Evolutionary conservation across 352 stramenopile genomes (phyloP).

Genomic region (Globisporangium abappressorium): DNA sequence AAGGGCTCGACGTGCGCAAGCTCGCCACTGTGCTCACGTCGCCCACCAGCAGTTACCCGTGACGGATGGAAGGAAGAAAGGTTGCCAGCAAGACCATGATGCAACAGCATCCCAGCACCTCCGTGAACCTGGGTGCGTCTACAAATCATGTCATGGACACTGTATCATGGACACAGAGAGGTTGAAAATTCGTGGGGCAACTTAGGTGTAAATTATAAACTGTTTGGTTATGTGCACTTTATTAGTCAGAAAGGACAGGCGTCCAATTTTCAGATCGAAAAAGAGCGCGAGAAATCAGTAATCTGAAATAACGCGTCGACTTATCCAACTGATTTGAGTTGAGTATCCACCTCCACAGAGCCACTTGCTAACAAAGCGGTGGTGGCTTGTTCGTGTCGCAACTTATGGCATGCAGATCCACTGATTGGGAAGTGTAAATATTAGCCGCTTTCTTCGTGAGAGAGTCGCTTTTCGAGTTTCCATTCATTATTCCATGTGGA

Average conservation of each 20-base stretch:
- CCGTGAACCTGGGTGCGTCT: not conserved
- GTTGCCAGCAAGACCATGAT: not conserved
- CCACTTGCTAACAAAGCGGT: not conserved
- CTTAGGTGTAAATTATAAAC: not conserved
- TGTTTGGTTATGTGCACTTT: not conserved
- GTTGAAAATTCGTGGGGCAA: not conserved
- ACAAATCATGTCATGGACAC: not conserved
- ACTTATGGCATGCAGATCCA: not conserved
- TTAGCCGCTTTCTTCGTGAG: not conserved
- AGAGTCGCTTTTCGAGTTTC: not conserved
- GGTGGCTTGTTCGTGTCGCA: not conserved
- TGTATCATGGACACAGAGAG: too few relatives aligned
- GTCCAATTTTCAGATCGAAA: not conserved
- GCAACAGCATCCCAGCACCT: not conserved
- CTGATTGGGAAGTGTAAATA: not conserved
- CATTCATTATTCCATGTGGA: too few relatives aligned
- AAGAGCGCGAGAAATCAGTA: not conserved
- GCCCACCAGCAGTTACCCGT: constrained; percentile 2
- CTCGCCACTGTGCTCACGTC: constrained; percentile 32
- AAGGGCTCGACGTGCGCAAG: constrained; percentile 68
- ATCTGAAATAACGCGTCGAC: not conserved
- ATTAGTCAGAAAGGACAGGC: not conserved
- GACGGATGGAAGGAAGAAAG: not conserved
- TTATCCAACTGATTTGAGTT: not conserved
- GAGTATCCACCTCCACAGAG: not conserved